phyloP scores from a whole-genome alignment of 768 basidiomycete genomes.

The Tylopilus vinaceipallidus region DNA sequence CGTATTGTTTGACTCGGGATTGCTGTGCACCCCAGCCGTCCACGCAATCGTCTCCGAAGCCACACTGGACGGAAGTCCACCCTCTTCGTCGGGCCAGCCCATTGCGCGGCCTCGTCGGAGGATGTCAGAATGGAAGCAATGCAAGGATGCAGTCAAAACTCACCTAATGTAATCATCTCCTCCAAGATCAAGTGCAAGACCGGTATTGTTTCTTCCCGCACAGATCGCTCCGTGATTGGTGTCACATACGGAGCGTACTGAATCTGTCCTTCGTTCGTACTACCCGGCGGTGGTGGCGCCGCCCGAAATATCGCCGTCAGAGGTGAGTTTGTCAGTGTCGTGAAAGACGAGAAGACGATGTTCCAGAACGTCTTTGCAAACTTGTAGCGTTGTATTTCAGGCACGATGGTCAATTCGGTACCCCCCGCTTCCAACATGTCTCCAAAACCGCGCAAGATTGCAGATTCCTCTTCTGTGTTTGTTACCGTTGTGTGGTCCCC shows the following conservation, averaged over 20 bases:
- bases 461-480: constrained; percentile 43
- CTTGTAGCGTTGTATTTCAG: constrained; percentile 62
- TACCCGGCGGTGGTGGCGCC: constrained; percentile 29
- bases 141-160: constrained; percentile 3
- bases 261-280: constrained; percentile 19
- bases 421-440: constrained; percentile 48
- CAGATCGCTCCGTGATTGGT: constrained; percentile 40
- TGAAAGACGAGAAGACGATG: constrained; percentile 49
- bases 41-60: constrained; percentile 38
- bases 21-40: constrained; percentile 38
- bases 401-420: constrained; percentile 42
- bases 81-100: constrained; percentile 43
- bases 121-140: constrained; percentile 1
- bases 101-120: constrained; percentile 15
- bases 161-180: constrained; percentile 46
- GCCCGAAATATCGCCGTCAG: constrained; percentile 52
- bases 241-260: constrained; percentile 41
- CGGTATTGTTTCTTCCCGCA: constrained; percentile 45
- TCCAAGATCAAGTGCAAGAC: constrained; percentile 43
- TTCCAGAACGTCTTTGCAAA: constrained; percentile 69
- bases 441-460: constrained; percentile 45
- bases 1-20: constrained; percentile 44
- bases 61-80: constrained; percentile 46
- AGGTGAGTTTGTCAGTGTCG: constrained; percentile 49
- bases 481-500: constrained; percentile 37